Evolutionary conservation across 495 filamentous ascomycete genomes (phyloP), one percentile per base, ranked within the genome.

Genomic region (Friedmanniomyces endolithicus): DNA sequence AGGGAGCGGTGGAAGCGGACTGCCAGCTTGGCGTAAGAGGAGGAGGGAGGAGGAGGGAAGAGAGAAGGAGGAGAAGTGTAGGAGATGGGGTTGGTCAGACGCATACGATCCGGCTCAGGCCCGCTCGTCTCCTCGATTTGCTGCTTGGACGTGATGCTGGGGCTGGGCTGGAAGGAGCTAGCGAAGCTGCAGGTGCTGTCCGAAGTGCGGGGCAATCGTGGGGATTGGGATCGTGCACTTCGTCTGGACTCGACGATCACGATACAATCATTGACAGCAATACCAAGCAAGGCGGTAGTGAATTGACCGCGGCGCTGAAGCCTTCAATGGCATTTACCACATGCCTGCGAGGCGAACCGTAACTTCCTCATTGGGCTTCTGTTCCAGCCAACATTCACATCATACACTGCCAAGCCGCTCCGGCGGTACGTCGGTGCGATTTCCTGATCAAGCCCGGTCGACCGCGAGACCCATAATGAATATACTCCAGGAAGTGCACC

Each of bases 11-110:
- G 29, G 14, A 2, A 19, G 9, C 52, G 52, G 52, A n/a, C 29
- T 16, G 57, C 57, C 57, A 60, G 57, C 39, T 33, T 60, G 57
- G 41, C 19, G 31, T 16, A 43, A 29, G 16, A 40, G 35, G 17
- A 50, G 44, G 27, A 27, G 29, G 24, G 14, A 23, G 23, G 52
- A 41, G 31, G 47, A 34, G 47, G 34, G 47, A 33, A 22, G 25
- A 23, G 35, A 31, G 47, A 40, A 25, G 52, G n/a, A 50, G 53
- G 8, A n/a, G 52, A 23, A 31, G 17, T 2, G n/a, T 17, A 53
- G 19, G 8, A 27, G 14, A 50, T 2, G 23, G 20, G 4, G 3
- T 19, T 9, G 19, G 44, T 29, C 44, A 29, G 44, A 47, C 44
- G 37, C 37, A 41, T 14, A 41, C 37, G 37, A 41, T 4, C 37